Percentiles rank a stretch among this genome's conserved stretches.
These are phyloP conservation scores for Verbena officinalis DNA, from an alignment of 257 asterid genomes.

Conservation along the genomic window DNA sequence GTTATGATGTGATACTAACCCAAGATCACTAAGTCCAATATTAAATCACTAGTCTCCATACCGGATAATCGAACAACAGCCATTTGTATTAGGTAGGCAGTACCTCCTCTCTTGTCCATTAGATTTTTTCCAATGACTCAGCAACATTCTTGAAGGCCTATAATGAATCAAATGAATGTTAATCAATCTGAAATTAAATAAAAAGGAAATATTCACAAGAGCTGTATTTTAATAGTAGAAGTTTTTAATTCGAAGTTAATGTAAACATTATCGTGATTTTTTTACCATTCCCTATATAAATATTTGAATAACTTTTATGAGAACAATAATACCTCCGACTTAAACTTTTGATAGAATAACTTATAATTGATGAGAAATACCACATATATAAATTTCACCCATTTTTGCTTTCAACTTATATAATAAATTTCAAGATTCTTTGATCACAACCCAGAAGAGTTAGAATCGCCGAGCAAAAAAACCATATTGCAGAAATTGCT, in stretches of 20 bases:
- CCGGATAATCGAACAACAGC: constrained; percentile 95
- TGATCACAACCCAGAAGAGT: constrained; percentile 67
- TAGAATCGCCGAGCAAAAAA: constrained; percentile 80
- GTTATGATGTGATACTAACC: constrained; percentile 47
- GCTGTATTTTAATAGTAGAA: too few species aligned
- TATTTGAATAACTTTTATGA: constrained; percentile 16
- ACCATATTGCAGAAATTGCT: constrained; percentile 89
- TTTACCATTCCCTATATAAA: constrained; percentile 4
- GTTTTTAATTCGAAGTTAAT: too few species aligned
- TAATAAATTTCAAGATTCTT: neutral
- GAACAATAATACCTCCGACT: neutral
- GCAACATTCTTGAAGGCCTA: constrained; percentile 92
- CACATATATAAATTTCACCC: neutral
- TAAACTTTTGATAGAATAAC: neutral
- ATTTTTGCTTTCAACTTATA: constrained; percentile 14
- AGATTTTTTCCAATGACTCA: constrained; percentile 76
- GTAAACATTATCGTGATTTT: too few species aligned
- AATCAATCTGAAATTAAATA: constrained; percentile 25
- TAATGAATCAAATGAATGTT: constrained; percentile 15
- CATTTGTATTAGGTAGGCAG: constrained; percentile 93
- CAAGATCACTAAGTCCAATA: constrained; percentile 91
- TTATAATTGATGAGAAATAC: neutral
- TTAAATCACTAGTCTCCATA: constrained; percentile 90
- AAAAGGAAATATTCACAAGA: too few species aligned
- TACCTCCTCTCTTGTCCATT: constrained; percentile 89